These are phyloP conservation scores for Hypoxylon subgilvum DNA, from an alignment of 495 filamentous ascomycete species.

Conservation along the genomic window DNA sequence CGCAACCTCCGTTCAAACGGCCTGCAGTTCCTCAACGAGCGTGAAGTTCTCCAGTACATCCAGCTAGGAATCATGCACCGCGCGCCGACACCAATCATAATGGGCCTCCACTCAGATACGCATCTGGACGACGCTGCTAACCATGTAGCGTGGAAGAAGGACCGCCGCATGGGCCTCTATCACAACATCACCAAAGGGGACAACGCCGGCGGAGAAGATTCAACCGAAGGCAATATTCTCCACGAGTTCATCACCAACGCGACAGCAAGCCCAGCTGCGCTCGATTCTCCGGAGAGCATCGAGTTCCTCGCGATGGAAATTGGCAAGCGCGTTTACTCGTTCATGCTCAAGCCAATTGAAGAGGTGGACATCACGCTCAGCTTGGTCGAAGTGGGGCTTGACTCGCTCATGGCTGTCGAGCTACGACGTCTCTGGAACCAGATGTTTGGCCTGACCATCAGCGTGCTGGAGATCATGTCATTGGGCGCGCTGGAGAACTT, in stretches of 20 bases:
- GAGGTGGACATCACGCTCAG: conserved; percentile 4
- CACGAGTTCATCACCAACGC: background rate
- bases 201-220: background rate
- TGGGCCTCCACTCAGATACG: background rate
- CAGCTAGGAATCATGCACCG: conserved; percentile 12
- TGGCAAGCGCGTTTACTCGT: conserved; percentile 14
- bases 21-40: conserved; percentile 6
- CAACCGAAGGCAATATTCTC: background rate
- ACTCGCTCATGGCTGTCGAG: conserved; percentile 11
- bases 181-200: background rate
- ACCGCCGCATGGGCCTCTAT: background rate
- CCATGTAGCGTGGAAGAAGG: background rate
- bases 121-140: background rate
- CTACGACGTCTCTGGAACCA: background rate
- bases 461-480: conserved; percentile 3
- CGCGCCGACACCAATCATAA: background rate
- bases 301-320: conserved; percentile 2
- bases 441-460: background rate
- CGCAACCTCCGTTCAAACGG: background rate
- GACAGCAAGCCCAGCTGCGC: background rate
- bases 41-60: conserved; percentile 13
- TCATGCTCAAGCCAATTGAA: conserved; percentile 20
- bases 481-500: conserved; percentile 10
- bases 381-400: conserved; percentile 6
- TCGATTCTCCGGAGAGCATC: conserved; percentile 6